Base-by-base conservation (phyloP, 1,139 yeast species). In the Yamadazyma membranifaciens region DNA sequence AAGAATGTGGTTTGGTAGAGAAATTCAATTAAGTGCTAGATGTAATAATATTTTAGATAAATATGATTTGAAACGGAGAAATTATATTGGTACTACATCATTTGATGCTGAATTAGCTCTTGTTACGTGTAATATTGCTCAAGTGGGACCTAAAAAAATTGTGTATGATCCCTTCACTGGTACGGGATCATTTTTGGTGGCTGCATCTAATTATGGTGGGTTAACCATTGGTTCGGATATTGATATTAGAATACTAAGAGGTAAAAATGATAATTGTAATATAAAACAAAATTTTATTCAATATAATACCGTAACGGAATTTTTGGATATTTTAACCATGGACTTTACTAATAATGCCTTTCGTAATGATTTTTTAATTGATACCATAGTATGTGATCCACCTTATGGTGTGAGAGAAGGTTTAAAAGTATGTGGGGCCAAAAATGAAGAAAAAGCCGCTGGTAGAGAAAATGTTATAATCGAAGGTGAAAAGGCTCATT, bases 331-430 rank as follows among this genome's bases (percentile, higher is more conserved):
- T 0, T 55, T 88, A 53, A 83, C 95, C 10, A 87, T 92, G 95
- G 99, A 92, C 62, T 92, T 92, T 60, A 92, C 98, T 4, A 91
- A 92, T 57, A 86, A 86, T 59, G 84, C 96, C 3, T 68, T 94
- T 41, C 73, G 97, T 47, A 45, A 62, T 1, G 72, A 75, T 51
- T 65, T 92, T 33, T 62, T 56, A 30, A 74, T 94, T 13, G 96
- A 92, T 54, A 76, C 89, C 1, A 89, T 92, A 11, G 79, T 92
- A 2, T 91, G 97, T 57, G 99, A 92, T 61, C 98, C 98, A 1
- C 99, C 99, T 0, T 92, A 92, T 59, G 99, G 98, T 2, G 95
- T 92, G 1, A 74, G 99, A 53, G 99, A 94, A 60, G 96, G 98
- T 1, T 76, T 94, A 36, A 87, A 88, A 56, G 96, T 91, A 0